A percentile compares a stretch with the other conserved stretches of the same genome.
Evolutionary conservation across 2,329 filamentous ascomycete genomes (phyloP).

Genomic region (Metarhizium robertsii): DNA sequence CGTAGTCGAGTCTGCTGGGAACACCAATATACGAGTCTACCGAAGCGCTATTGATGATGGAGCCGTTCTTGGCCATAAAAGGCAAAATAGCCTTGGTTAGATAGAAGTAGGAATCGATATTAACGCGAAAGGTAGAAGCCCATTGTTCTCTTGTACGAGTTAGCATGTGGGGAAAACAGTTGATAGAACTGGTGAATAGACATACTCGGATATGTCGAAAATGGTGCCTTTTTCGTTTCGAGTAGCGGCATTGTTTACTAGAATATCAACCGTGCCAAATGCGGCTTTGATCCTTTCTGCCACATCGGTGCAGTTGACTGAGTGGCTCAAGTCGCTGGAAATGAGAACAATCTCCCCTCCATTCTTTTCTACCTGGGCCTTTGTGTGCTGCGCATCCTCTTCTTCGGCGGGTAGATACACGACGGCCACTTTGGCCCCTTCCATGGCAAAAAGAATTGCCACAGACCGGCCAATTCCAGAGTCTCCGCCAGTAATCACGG

Average conservation of each 20-base stretch:
- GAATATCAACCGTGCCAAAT: constrained; percentile 1
- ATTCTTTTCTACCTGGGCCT: background rate
- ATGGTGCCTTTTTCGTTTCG: background rate
- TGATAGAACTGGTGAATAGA: background rate
- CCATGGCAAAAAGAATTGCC: constrained; percentile 7
- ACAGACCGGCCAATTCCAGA: constrained; percentile 23
- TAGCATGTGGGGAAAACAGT: background rate
- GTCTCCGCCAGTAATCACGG: constrained; percentile 69
- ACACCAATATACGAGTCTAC: background rate
- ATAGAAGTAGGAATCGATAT: background rate
- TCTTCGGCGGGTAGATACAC: constrained; percentile 11
- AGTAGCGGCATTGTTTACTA: background rate
- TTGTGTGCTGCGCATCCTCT: constrained; percentile 6
- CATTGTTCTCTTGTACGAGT: background rate
- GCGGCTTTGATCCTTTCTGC: background rate
- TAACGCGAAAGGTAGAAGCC: background rate
- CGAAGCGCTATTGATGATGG: background rate
- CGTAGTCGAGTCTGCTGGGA: background rate
- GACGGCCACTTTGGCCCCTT: constrained; percentile 10
- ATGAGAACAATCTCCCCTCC: background rate
- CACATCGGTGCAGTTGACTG: background rate
- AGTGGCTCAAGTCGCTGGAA: background rate
- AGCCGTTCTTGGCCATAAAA: background rate
- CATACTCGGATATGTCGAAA: background rate
- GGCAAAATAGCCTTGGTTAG: background rate